These are phyloP conservation scores for Pyricularia sp. DNA, from an alignment of 2,329 filamentous ascomycete species.

Conservation along the genomic window DNA sequence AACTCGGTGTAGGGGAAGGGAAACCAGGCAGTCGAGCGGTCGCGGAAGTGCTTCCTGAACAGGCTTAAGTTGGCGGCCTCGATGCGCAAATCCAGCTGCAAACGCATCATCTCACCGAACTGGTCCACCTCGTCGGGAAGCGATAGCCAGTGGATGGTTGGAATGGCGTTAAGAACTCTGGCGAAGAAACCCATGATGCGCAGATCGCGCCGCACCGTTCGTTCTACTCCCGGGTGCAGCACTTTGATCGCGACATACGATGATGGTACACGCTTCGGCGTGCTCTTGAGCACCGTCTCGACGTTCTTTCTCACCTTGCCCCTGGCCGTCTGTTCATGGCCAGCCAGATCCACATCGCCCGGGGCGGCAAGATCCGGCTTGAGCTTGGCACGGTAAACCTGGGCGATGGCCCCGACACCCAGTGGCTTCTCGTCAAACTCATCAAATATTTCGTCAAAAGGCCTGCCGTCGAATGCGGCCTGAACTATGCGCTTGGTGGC, in stretches of 20 bases:
- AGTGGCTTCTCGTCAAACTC: conserved; percentile 87
- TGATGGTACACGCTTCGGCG: conserved; percentile 76
- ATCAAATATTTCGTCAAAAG: conserved; percentile 88
- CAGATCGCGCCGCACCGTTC: conserved; percentile 80
- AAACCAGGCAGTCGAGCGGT: conserved; percentile 90
- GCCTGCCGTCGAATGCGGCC: conserved; percentile 69
- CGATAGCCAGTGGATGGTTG: conserved; percentile 95
- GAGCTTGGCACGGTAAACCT: conserved; percentile 93
- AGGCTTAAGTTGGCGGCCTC: conserved; percentile 83
- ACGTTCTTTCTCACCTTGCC: conserved; percentile 72
- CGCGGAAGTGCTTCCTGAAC: conserved; percentile 85
- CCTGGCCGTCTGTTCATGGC: conserved; percentile 7
- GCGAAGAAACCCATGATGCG: conserved; percentile 94
- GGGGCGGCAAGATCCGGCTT: conserved; percentile 66
- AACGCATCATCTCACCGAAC: conserved; percentile 96
- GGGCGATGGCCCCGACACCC: conserved; percentile 91
- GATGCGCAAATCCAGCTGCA: conserved; percentile 93
- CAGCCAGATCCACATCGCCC: conserved; percentile 43
- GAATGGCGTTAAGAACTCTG: conserved; percentile 70
- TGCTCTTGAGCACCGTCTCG: conserved; percentile 77
- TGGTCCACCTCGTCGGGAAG: conserved; percentile 88
- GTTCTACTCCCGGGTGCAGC: conserved; percentile 83
- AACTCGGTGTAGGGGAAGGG: conserved; percentile 90
- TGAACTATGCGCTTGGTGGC: conserved; percentile 72
- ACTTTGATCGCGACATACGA: conserved; percentile 94